Conservation (phyloP, 176 grass and related monocot species). For the Ensete ventricosum region DNA sequence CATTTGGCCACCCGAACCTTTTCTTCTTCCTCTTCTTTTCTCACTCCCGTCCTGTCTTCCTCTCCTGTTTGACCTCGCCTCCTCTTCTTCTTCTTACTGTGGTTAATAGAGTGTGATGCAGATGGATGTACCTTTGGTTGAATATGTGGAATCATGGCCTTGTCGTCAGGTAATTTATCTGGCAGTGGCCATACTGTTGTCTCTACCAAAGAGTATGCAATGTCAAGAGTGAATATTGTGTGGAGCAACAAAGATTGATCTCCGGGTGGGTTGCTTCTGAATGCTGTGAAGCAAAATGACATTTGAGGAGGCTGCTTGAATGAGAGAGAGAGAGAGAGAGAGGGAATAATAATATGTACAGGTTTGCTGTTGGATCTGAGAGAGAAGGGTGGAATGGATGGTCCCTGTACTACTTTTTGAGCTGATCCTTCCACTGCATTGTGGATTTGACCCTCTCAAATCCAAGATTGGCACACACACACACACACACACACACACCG, state of each 20-base stretch:
- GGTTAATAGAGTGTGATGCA: background rate
- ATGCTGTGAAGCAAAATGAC: background rate
- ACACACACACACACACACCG: too few species aligned
- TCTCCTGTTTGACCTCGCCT: background rate
- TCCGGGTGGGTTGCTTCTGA: background rate
- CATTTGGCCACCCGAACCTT: slow-evolving; percentile 22
- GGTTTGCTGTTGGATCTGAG: background rate
- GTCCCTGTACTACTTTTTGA: too few species aligned
- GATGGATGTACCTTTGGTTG: background rate
- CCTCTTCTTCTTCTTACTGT: background rate
- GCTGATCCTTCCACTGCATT: too few species aligned
- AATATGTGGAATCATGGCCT: slow-evolving; percentile 9
- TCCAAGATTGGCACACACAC: too few species aligned
- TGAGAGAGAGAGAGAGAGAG: background rate
- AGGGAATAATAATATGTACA: slow-evolving; percentile 28
- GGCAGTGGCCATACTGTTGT: background rate
- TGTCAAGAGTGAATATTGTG: background rate
- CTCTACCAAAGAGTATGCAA: background rate
- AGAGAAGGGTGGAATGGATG: background rate
- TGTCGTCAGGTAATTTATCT: slow-evolving; percentile 28
- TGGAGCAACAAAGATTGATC: background rate
- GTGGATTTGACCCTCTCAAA: too few species aligned
- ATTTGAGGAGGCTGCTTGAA: background rate
- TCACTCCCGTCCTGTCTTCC: background rate
- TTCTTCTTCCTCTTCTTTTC: background rate